Conservation (phyloP, 2,329 filamentous ascomycete species). For the Macroventuria anomochaeta region DNA sequence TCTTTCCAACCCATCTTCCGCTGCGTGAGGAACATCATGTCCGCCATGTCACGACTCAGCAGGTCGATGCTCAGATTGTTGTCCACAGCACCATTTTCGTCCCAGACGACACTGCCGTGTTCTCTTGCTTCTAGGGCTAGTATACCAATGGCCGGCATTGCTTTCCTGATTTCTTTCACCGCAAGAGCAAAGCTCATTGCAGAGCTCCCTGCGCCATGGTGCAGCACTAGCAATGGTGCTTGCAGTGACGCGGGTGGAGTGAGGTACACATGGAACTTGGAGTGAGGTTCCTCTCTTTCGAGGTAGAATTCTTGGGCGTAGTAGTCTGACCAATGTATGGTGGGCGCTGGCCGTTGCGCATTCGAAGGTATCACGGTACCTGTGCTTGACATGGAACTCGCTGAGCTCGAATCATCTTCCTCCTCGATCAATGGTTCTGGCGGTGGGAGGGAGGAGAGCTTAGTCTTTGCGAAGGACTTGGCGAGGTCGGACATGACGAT, state of each 20-base stretch:
- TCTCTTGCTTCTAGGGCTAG: slow-evolving; percentile 85
- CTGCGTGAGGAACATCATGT: slow-evolving; percentile 72
- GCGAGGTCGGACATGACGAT: slow-evolving; percentile 80
- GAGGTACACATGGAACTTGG: slow-evolving; percentile 84
- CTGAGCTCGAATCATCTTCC: slow-evolving; percentile 58
- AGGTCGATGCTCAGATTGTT: slow-evolving; percentile 75
- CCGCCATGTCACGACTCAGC: slow-evolving; percentile 74
- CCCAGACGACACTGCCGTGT: slow-evolving; percentile 73
- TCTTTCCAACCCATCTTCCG: slow-evolving; percentile 72
- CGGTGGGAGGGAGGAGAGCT: slow-evolving; percentile 68
- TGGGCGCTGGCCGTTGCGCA: slow-evolving; percentile 66
- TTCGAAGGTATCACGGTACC: slow-evolving; percentile 87
- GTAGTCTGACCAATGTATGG: slow-evolving; percentile 84
- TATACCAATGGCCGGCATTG: slow-evolving; percentile 80
- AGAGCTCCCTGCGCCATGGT: slow-evolving; percentile 93
- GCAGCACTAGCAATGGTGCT: slow-evolving; percentile 87
- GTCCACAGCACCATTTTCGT: slow-evolving; percentile 44
- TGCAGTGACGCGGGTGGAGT: slow-evolving; percentile 72
- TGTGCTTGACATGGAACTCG: slow-evolving; percentile 89
- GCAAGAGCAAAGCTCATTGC: slow-evolving; percentile 90
- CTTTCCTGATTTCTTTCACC: slow-evolving; percentile 75
- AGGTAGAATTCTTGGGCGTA: slow-evolving; percentile 88
- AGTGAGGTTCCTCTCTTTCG: slow-evolving; percentile 52
- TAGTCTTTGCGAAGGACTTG: slow-evolving; percentile 77
- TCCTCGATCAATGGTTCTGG: slow-evolving; percentile 56